Conservation (phyloP, 495 filamentous ascomycete genomes). For the Tuber melanosporum region DNA sequence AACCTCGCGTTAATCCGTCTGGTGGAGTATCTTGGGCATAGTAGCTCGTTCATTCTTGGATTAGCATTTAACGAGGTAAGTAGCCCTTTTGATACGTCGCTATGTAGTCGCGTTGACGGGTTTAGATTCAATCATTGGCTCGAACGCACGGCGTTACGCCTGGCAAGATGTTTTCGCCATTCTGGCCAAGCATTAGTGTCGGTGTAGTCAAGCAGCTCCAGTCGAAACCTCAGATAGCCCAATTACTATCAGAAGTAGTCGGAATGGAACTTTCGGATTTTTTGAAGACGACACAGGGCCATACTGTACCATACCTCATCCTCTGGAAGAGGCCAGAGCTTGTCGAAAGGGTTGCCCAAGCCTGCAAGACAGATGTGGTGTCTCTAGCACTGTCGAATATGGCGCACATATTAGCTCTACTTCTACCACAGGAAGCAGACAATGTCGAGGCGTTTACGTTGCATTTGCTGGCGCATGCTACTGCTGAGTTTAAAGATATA, state of each 20-base stretch:
- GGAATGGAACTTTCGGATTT: constrained; percentile 65
- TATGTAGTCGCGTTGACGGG: constrained; percentile 26
- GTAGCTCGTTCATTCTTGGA: constrained; percentile 69
- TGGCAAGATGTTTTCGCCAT: constrained; percentile 68
- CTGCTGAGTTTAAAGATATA: constrained; percentile 59
- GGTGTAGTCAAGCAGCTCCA: constrained; percentile 73
- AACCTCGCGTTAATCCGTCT: constrained; percentile 77
- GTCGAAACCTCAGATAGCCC: constrained; percentile 70
- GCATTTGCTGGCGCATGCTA: constrained; percentile 58
- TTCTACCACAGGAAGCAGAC: constrained; percentile 63
- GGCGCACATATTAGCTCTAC: constrained; percentile 67
- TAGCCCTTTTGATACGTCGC: constrained; percentile 20
- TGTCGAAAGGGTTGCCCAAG: constrained; percentile 70
- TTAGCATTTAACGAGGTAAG: constrained; percentile 72
- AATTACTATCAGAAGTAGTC: constrained; percentile 71
- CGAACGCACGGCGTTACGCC: constrained; percentile 54
- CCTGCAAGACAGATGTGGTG: constrained; percentile 50
- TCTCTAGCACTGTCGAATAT: constrained; percentile 54
- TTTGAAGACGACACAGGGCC: constrained; percentile 66
- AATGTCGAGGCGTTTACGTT: constrained; percentile 64
- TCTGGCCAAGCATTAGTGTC: constrained; percentile 75
- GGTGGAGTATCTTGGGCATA: constrained; percentile 77
- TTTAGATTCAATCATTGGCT: constrained; percentile 51
- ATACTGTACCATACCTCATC: constrained; percentile 80
- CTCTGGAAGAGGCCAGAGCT: constrained; percentile 68